These are phyloP conservation scores for Eucalyptus decipiens DNA, from an alignment of 345 rosid species.

Conservation along the genomic window DNA sequence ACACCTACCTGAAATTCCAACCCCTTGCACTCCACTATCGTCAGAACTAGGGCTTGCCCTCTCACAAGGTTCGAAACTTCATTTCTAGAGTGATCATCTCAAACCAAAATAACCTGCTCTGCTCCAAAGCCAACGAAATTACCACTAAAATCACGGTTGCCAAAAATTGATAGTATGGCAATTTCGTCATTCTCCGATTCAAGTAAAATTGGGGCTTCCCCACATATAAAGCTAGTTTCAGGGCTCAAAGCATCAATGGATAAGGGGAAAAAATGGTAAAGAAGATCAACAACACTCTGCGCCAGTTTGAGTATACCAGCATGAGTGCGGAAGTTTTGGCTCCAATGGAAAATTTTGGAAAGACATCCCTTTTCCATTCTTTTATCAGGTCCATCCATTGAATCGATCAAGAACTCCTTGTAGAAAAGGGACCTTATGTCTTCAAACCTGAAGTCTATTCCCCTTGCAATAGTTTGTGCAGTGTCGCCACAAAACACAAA, in stretches of 20 bases:
- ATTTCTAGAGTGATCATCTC: neutral
- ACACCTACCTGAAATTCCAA: neutral
- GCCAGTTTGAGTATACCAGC: slow-evolving; percentile 34
- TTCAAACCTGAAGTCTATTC: slow-evolving; percentile 39
- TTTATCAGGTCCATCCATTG: neutral
- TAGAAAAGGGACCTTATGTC: slow-evolving; percentile 31
- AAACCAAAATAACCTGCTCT: slow-evolving; percentile 1
- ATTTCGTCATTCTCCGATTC: slow-evolving; percentile 14
- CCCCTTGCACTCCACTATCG: neutral
- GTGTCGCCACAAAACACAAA: slow-evolving; percentile 43
- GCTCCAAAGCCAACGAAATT: neutral
- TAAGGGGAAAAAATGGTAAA: slow-evolving; percentile 23
- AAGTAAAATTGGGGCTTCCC: slow-evolving; percentile 41
- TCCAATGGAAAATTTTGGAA: slow-evolving; percentile 17
- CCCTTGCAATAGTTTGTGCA: slow-evolving; percentile 35
- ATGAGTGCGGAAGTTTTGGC: slow-evolving; percentile 45
- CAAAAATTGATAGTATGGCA: slow-evolving; percentile 1
- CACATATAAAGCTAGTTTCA: slow-evolving; percentile 24
- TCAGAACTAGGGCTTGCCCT: neutral
- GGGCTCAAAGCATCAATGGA: slow-evolving; percentile 17
- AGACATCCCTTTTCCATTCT: slow-evolving; percentile 6
- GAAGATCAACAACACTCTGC: slow-evolving; percentile 41
- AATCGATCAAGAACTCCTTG: slow-evolving; percentile 8
- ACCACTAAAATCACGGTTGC: neutral
- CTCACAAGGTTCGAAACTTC: neutral